Conservation (phyloP, 2,329 filamentous ascomycete species). For the Ilyonectria mors-panacis region DNA sequence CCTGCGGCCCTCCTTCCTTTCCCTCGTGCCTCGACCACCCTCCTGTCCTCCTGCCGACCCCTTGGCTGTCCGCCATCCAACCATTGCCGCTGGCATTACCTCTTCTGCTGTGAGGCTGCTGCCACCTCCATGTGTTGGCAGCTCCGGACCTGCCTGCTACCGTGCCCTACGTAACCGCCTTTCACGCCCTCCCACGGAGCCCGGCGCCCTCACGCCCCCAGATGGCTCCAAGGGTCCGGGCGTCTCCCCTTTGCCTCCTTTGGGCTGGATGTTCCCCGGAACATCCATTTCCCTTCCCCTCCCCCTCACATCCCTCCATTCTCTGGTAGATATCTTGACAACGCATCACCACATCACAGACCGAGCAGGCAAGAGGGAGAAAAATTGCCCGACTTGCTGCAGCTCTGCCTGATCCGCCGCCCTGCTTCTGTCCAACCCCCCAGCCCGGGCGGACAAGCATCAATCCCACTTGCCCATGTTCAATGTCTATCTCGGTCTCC, state of each 20-base stretch:
- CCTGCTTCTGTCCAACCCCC: constrained; percentile 42
- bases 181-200: constrained; percentile 14
- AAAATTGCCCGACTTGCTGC: constrained; percentile 49
- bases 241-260: constrained; percentile 32
- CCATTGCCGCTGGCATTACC: constrained; percentile 27
- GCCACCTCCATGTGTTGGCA: constrained; percentile 27
- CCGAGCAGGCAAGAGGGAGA: constrained; percentile 19
- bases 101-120: constrained; percentile 32
- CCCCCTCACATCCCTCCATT: constrained; percentile 44
- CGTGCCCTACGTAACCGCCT: constrained; percentile 19
- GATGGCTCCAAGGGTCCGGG: constrained; percentile 11
- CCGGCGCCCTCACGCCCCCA: background rate
- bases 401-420: constrained; percentile 51
- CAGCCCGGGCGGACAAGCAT: constrained; percentile 36
- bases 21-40: constrained; percentile 2
- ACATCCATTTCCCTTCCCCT: constrained; percentile 42
- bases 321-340: constrained; percentile 61
- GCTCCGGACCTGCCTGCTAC: constrained; percentile 20
- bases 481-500: constrained; percentile 36
- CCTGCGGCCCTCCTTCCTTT: constrained; percentile 10
- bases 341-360: constrained; percentile 62
- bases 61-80: constrained; percentile 17
- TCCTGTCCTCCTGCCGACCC: constrained; percentile 12
- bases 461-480: constrained; percentile 36
- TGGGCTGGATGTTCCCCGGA: constrained; percentile 31